These are phyloP conservation scores for Daldinia decipiens DNA, from an alignment of 495 filamentous ascomycete species.

Conservation along the genomic window DNA sequence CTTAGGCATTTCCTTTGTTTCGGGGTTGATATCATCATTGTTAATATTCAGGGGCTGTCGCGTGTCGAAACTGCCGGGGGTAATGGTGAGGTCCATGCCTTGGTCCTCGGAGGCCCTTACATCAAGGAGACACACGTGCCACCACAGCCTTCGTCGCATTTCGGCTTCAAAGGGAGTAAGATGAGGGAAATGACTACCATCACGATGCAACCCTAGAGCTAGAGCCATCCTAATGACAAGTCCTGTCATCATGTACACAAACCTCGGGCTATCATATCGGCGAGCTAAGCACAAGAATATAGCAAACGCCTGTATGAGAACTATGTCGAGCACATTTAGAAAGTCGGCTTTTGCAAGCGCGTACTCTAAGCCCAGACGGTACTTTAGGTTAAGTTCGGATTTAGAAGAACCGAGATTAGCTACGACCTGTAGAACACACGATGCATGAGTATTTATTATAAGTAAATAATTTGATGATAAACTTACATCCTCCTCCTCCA, in stretches of 20 bases:
- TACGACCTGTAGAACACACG: constrained; percentile 47
- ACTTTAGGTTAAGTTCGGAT: constrained; percentile 60
- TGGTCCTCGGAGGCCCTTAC: constrained; percentile 52
- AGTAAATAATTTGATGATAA: not conserved
- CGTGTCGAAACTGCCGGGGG: constrained; percentile 53
- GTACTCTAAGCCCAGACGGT: constrained; percentile 64
- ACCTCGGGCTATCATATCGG: constrained; percentile 60
- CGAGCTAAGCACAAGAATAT: constrained; percentile 61
- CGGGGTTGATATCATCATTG: constrained; percentile 56
- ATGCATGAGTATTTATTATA: constrained; percentile 29
- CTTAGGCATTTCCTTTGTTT: constrained; percentile 45
- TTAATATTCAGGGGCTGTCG: constrained; percentile 58
- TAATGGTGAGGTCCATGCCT: constrained; percentile 55
- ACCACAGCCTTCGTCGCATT: constrained; percentile 61
- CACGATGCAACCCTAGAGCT: constrained; percentile 60
- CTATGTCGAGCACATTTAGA: constrained; percentile 53
- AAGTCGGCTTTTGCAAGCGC: constrained; percentile 67
- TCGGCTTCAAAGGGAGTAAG: constrained; percentile 61
- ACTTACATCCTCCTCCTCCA: constrained; percentile 66
- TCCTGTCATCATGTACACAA: constrained; percentile 66
- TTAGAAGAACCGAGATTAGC: constrained; percentile 63
- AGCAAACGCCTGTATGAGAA: constrained; percentile 60
- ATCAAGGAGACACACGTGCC: constrained; percentile 56
- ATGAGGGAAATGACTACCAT: constrained; percentile 52
- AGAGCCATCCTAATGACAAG: constrained; percentile 61